Percentiles rank a stretch among this genome's conserved stretches.
phyloP scores from a whole-genome alignment of 352 stramenopile species.

The Lagenidium sp. region DNA sequence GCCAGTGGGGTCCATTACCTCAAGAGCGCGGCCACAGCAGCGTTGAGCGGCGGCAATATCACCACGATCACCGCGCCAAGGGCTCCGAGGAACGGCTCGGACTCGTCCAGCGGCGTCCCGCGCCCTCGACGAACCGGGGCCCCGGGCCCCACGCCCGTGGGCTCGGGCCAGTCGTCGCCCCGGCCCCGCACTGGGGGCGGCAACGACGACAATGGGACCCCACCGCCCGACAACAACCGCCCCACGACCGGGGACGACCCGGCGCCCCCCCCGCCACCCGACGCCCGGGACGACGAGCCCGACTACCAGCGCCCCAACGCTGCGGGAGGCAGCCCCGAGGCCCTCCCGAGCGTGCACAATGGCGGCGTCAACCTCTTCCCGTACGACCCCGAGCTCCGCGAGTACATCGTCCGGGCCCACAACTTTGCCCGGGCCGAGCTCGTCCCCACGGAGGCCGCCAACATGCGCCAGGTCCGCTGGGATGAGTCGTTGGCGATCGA shows the following conservation, averaged over 20 bases:
- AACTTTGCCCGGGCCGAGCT: conserved; percentile 21
- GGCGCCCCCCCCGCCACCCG: too few species aligned
- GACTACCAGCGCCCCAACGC: too few species aligned
- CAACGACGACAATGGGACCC: not conserved
- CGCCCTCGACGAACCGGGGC: not conserved
- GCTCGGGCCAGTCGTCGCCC: not conserved
- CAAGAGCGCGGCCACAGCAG: too few species aligned
- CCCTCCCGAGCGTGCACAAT: conserved; percentile 5
- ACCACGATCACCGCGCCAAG: too few species aligned
- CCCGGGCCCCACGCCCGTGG: too few species aligned
- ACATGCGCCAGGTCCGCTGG: conserved; percentile 29
- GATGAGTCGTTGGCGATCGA: conserved; percentile 27
- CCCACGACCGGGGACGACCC: not conserved
- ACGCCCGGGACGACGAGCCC: not conserved
- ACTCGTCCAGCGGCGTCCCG: not conserved
- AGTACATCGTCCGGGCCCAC: conserved; percentile 26
- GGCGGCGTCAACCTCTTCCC: conserved; percentile 24
- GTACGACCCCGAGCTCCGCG: conserved; percentile 19
- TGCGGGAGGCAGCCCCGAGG: too few species aligned
- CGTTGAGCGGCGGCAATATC: too few species aligned
- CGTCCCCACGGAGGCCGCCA: conserved; percentile 17
- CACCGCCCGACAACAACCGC: not conserved
- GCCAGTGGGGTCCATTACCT: too few species aligned
- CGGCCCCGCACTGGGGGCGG: too few species aligned
- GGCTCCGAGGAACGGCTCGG: not conserved